Evolutionary conservation across 176 grass and related monocot species (phyloP), one percentile per base, ranked within the genome.

Genomic region (Phoenix roebelenii): DNA sequence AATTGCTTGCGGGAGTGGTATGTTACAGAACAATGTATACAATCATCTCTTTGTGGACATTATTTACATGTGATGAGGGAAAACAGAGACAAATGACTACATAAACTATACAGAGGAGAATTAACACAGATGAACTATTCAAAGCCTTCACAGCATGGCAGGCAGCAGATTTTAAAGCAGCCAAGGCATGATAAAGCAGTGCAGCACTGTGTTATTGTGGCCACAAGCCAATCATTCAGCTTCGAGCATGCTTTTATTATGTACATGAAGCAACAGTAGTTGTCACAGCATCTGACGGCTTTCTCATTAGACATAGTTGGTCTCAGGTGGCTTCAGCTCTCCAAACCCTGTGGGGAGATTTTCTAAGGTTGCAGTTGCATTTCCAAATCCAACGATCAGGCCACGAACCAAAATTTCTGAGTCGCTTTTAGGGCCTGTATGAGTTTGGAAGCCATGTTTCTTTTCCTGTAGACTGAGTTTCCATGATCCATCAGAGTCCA

Each of bases 211-310:
- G 67, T 64, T 56, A 83, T 3, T 35, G 80, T 0, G 61, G 89
- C 78, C 72, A 73, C 76, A 30, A 85, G 80, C 73, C 85, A 76
- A 74, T 98, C 84, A 22, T 89, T 98, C 67, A 98, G 54, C 67
- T 23, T 83, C 59, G 62, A 80, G 72, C 93, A 92, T 10, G 66
- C 66, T 16, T 77, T 85, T 85, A 92, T 89, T 65, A 79, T 80
- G 57, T 87, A 88, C 76, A 80, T 82, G 66, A 84, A 92, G 64
- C 93, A 97, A 62, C 79, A 65, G 56, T 81, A 88, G 72, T 85
- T 12, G 2, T 44, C 35, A 73, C 93, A 92, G 77, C 93, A 88
- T 20, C 81, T 83, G 5, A 57, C 76, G 3, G 76, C 71, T 28
- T 89, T 92, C 22, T 74, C 54, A 29, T 80, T 80, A 61, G 49